Evolutionary conservation across 129 eudicot species (phyloP).

Genomic region (Oenanthe sinensis): DNA sequence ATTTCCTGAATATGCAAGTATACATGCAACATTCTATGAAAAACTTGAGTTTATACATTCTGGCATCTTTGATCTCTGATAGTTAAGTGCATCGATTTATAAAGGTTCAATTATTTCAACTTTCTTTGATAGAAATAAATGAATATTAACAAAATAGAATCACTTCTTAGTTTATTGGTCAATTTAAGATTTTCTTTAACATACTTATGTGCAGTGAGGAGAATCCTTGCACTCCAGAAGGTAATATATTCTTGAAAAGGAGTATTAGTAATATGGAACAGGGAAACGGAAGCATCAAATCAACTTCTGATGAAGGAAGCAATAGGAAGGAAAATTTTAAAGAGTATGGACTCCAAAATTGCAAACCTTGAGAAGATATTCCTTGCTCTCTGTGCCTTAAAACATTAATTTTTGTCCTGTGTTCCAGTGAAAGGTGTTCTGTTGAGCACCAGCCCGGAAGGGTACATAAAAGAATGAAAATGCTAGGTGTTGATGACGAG

Average conservation of each 20-base stretch:
- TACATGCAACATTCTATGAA: background rate
- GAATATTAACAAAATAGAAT: background rate
- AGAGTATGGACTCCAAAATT: slow-evolving; percentile 23
- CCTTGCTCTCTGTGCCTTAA: background rate
- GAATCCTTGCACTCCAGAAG: slow-evolving; percentile 21
- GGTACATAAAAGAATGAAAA: slow-evolving; percentile 37
- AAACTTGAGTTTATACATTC: background rate
- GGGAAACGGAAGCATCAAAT: slow-evolving; percentile 29
- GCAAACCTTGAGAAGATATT: slow-evolving; percentile 5
- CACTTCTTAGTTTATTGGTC: background rate
- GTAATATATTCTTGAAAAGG: slow-evolving; percentile 27
- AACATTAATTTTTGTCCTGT: slow-evolving; percentile 17
- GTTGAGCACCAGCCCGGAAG: slow-evolving; percentile 28
- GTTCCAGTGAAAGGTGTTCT: slow-evolving; percentile 37
- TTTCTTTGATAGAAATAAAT: background rate
- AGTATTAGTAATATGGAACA: slow-evolving; percentile 19
- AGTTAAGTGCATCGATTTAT: background rate
- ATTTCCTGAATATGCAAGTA: background rate
- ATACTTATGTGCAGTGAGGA: slow-evolving; percentile 39
- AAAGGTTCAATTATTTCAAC: background rate
- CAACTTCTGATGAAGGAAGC: slow-evolving; percentile 20
- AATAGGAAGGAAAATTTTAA: slow-evolving; percentile 22
- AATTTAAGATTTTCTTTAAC: slow-evolving; percentile 9
- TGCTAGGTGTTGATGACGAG: slow-evolving; percentile 45
- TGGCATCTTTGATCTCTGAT: background rate